Base-by-base conservation (phyloP, 495 filamentous ascomycete genomes). In the Tuber indicum region DNA sequence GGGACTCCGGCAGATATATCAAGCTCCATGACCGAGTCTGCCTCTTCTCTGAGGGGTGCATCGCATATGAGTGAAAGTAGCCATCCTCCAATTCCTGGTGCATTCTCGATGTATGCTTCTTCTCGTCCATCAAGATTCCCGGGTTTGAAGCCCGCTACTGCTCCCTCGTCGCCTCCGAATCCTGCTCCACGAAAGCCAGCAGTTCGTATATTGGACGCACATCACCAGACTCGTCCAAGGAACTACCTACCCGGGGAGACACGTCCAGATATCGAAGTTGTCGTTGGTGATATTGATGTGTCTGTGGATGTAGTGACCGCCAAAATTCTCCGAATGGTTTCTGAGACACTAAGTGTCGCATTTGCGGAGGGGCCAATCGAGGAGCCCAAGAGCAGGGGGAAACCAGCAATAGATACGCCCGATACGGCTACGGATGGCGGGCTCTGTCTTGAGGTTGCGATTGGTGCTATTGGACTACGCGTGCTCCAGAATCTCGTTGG, bases 301-400 rank as follows among this genome's bases (percentile, higher is more conserved):
- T 89, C 88, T 71, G 90, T 92, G 77, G 92, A 94, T 84, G 89
- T 92, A 36, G 88, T 91, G 6, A 89, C 89, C 9, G 91, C 89
- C 1, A 91, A 91, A 83, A 85, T 94, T 71, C 79, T 93, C 17
- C 85, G 86, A 49, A 92, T 90, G 83, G 86, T 92, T 69, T 84
- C 90, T 14, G 87, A 89, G 44, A 87, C 86, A 39, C 81, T 91
- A 4, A 82, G 89, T 21, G 84, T 86, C 16, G 86, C 87, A 10
- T 79, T 89, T 49, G 84, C 82, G 72, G 81, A 77, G 62, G 41
- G 44, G 79, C 58, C 58, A 79, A 75, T 77, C 26, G 78, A 71
- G 23, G 80, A 75, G 3, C 71, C 73, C 44, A 36, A 78, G 41
- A 82, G 41, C 44, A 84, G 79, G 71, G 75, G 75, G 36, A 78